phyloP scores from a whole-genome alignment of 1,284 basidiomycete species.

The Mycosarcoma maydis region DNA sequence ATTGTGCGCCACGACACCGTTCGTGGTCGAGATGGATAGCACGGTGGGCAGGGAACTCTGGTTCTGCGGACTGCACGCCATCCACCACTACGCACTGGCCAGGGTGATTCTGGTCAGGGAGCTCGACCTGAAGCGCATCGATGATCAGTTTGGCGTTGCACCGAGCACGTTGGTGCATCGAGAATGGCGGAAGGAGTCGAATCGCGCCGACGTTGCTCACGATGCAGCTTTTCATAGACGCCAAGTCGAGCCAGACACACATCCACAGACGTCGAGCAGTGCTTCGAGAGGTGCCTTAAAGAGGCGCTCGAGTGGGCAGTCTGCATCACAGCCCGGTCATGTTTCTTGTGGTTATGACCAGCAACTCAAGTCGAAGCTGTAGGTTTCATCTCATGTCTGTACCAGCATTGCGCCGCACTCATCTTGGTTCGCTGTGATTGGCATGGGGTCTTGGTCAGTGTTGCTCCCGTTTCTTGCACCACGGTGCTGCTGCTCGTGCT shows the following conservation, averaged over 20 bases:
- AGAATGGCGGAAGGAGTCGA: constrained; percentile 39
- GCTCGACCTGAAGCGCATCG: constrained; percentile 41
- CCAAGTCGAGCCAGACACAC: constrained; percentile 5
- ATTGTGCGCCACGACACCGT: constrained; percentile 58
- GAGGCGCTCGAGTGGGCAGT: constrained; percentile 7
- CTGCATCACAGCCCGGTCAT: background rate
- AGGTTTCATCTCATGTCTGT: background rate
- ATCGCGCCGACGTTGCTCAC: constrained; percentile 16
- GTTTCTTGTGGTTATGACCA: constrained; percentile 3
- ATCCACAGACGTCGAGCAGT: background rate
- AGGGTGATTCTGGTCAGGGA: constrained; percentile 59
- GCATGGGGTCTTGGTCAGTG: too few species aligned
- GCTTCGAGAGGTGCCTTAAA: constrained; percentile 9
- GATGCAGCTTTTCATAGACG: constrained; percentile 13
- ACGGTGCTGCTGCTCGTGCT: too few species aligned
- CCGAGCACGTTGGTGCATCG: constrained; percentile 58
- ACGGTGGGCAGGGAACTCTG: constrained; percentile 54
- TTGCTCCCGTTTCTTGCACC: too few species aligned
- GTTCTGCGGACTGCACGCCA: constrained; percentile 61
- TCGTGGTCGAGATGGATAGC: constrained; percentile 46
- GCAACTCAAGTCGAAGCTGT: constrained; percentile 20
- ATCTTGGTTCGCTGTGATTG: too few species aligned
- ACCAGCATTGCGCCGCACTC: background rate
- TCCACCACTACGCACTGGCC: constrained; percentile 63
- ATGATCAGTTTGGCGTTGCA: constrained; percentile 59